Conservation (phyloP, 1,284 basidiomycete species). For the Melampsora medusae region DNA sequence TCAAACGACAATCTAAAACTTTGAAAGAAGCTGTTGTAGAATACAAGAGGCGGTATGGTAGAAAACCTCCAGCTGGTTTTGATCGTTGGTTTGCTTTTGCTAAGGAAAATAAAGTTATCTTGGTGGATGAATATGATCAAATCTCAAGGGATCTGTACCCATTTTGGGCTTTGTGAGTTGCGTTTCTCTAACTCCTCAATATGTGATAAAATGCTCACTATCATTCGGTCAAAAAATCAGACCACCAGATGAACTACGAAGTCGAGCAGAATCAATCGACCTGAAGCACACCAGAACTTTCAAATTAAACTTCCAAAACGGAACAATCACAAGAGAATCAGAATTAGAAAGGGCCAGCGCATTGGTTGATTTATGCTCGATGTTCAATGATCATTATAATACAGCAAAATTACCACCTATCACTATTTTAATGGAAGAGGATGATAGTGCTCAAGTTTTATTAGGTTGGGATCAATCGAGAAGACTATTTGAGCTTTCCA, state of each 20-base stretch:
- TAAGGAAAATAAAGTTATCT: constrained; percentile 49
- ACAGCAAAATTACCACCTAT: background rate
- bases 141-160: constrained; percentile 48
- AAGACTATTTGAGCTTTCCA: background rate
- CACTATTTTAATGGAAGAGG: background rate
- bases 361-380: background rate
- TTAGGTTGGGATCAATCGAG: constrained; percentile 6
- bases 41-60: constrained; percentile 57
- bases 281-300: constrained; percentile 2
- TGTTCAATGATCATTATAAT: background rate
- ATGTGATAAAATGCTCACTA: background rate
- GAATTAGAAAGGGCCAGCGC: background rate
- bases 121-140: constrained; percentile 53
- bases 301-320: background rate
- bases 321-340: background rate
- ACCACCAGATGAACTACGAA: constrained; percentile 9
- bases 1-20: constrained; percentile 57
- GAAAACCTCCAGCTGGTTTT: constrained; percentile 44
- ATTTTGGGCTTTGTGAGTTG: constrained; percentile 45
- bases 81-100: constrained; percentile 50
- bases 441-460: constrained; percentile 3
- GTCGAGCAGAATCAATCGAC: background rate
- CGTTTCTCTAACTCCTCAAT: background rate
- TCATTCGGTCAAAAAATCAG: background rate
- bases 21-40: constrained; percentile 58